Evolutionary conservation across 2,329 filamentous ascomycete species (phyloP).

Genomic region (Penicillium vulpinum): DNA sequence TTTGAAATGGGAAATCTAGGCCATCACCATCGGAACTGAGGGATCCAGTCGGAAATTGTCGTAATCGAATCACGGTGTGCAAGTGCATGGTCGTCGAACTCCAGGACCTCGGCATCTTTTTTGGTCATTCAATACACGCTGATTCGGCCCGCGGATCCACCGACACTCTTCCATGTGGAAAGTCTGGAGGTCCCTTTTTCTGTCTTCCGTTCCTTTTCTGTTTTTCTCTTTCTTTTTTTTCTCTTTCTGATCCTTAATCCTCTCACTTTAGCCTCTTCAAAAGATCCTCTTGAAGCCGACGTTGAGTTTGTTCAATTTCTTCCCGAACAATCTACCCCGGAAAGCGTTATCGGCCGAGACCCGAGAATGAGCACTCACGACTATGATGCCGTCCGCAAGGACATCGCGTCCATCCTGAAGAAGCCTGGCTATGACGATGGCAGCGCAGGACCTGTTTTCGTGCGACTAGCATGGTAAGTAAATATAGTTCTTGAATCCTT

Average conservation of each 20-base stretch:
- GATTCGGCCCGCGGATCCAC: slow-evolving; percentile 35
- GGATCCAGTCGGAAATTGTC: slow-evolving; percentile 5
- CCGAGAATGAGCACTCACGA: slow-evolving; percentile 38
- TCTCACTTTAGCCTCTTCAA: background rate
- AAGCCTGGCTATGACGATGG: slow-evolving; percentile 67
- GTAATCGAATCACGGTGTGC: background rate
- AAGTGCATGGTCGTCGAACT: background rate
- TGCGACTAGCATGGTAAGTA: slow-evolving; percentile 61
- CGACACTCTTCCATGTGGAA: slow-evolving; percentile 31
- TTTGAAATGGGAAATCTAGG: background rate
- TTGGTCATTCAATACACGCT: slow-evolving; percentile 20
- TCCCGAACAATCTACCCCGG: slow-evolving; percentile 12
- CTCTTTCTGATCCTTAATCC: slow-evolving; percentile 1
- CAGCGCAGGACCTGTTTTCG: slow-evolving; percentile 63
- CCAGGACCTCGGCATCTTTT: slow-evolving; percentile 34
- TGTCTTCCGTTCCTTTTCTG: background rate
- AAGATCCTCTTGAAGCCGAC: background rate
- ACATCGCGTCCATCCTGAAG: slow-evolving; percentile 55
- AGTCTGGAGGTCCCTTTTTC: slow-evolving; percentile 20
- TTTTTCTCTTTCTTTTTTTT: slow-evolving; percentile 4
- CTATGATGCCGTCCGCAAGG: slow-evolving; percentile 54
- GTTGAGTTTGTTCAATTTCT: slow-evolving; percentile 4
- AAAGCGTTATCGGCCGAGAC: slow-evolving; percentile 27
- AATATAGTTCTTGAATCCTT: background rate
- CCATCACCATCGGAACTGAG: background rate